Evolutionary conservation across 768 basidiomycete species (phyloP), one percentile per base, ranked within the genome.

Genomic region (Suillus decipiens): DNA sequence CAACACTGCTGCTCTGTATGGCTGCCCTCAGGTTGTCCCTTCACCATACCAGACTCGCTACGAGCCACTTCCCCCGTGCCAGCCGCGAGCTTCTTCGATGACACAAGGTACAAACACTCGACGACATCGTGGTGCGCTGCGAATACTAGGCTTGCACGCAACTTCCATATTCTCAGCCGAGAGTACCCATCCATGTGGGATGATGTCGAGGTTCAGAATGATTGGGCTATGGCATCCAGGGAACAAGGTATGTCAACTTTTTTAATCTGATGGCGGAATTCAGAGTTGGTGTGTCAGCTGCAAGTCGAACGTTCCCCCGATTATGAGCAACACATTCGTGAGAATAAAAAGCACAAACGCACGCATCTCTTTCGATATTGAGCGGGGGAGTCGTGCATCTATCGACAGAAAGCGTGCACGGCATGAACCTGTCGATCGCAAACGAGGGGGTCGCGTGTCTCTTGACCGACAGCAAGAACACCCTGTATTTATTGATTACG

Each of bases 171-270:
- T n/a, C 57, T 47, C 36, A 47, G 48, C 47, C 59, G 48, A 54
- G 64, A 51, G 45, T 60, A 31, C 22, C 15, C 19, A 34, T 28
- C n/a, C 9, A 54, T 47, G 19, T 59, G 51, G 59, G 15, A 59
- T 57, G 61, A 48, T n/a, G 39, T 17, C 31, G 61, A 59, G 28
- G 31, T 33, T 42, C 33, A 60, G 12, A 34, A 54, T 22, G 51
- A 55, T 28, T 37, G 24, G 24, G 56, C 36, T 45, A 47, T 60
- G 36, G 53, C 22, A 15, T 37, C 41, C 39, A n/a, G 33, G 42
- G 58, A 43, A 22, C 37, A 53, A 28, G 59, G 73, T 73, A 34
- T 14, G 59, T 24, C 33, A 37, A n/a, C 12, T 41, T 5, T 56
- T 34, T 60, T 11, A 37, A 22, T 33, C 14, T 62, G 53, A 67